Evolutionary conservation across 331 rosid species (phyloP).

Genomic region (Malus hybrid): DNA sequence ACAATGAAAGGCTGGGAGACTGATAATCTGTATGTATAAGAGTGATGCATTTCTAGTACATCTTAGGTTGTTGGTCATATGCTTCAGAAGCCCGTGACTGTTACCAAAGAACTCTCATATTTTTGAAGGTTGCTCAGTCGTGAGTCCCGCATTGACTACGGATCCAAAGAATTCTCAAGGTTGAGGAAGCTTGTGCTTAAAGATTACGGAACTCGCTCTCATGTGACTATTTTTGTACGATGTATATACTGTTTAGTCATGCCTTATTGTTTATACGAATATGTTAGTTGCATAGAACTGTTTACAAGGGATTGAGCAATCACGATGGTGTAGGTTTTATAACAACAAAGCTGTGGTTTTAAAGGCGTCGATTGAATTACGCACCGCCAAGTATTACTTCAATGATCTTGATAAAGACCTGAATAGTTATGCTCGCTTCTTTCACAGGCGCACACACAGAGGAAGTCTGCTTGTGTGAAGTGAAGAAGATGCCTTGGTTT

Average conservation of each 20-base stretch:
- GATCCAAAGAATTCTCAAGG: not conserved
- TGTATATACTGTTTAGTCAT: not conserved
- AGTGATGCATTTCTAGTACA: not conserved
- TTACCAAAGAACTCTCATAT: not conserved
- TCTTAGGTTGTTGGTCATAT: not conserved
- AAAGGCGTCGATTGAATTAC: not conserved
- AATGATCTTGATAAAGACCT: not conserved
- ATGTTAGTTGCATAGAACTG: not conserved
- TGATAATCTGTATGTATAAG: not conserved
- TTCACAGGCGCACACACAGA: not conserved
- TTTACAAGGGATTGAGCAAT: not conserved
- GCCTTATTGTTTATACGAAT: not conserved
- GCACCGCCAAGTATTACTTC: not conserved
- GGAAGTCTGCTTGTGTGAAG: not conserved
- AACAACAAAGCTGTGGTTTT: not conserved
- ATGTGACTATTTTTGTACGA: not conserved
- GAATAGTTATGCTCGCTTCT: no score
- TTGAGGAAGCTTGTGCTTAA: not conserved
- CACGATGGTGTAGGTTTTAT: not conserved
- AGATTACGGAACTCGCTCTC: not conserved
- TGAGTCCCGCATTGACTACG: not conserved
- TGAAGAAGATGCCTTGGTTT: not conserved
- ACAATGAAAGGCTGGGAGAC: slow-evolving; percentile 14
- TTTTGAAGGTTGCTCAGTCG: not conserved
- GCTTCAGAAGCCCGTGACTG: not conserved